These are phyloP conservation scores for Abrus precatorius DNA, from an alignment of 306 rosid species.

Conservation along the genomic window DNA sequence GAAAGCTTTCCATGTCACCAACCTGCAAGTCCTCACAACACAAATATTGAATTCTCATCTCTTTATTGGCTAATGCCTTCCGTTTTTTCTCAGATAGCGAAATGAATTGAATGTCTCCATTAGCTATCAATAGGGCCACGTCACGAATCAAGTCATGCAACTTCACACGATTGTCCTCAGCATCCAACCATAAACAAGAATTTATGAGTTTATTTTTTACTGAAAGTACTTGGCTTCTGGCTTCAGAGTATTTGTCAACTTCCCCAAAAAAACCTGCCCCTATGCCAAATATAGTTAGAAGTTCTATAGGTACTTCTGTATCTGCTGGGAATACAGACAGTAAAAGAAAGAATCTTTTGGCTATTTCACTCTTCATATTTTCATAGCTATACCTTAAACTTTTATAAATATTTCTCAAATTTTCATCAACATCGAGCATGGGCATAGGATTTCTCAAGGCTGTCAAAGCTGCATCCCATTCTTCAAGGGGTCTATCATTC, in stretches of 20 bases:
- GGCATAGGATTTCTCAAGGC: background rate
- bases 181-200: constrained; percentile 21
- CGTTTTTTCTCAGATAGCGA: background rate
- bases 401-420: background rate
- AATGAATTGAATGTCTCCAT: constrained; percentile 7
- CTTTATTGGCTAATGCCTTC: background rate
- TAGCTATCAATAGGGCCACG: constrained; percentile 32
- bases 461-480: background rate
- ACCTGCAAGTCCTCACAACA: background rate
- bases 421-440: background rate
- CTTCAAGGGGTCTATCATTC: background rate
- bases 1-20: background rate
- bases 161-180: background rate
- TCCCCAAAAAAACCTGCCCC: background rate
- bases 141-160: constrained; percentile 44
- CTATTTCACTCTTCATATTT: background rate
- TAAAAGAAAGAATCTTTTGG: constrained; percentile 7
- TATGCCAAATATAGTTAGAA: background rate
- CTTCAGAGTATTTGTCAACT: background rate
- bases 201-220: constrained; percentile 16
- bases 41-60: background rate
- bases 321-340: constrained; percentile 41
- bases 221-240: background rate
- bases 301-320: background rate
- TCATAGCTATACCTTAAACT: constrained; percentile 31